Evolutionary conservation across 2,329 filamentous ascomycete genomes (phyloP).

Genomic region (Cercospora brassicicola): DNA sequence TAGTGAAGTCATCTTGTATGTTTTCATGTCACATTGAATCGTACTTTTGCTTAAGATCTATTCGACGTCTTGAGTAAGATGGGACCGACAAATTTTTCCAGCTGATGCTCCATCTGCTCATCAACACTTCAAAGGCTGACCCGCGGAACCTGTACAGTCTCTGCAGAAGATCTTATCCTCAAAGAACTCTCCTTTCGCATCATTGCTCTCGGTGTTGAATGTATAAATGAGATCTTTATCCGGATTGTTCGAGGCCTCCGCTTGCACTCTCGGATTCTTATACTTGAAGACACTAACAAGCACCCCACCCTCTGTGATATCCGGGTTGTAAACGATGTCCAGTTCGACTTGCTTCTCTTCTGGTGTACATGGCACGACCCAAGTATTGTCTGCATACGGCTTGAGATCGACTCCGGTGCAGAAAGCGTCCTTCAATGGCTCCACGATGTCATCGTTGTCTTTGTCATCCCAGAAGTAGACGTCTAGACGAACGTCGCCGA

Average conservation of each 20-base stretch:
- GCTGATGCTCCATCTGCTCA: not conserved
- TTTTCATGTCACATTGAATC: not conserved
- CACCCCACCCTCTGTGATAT: constrained; percentile 16
- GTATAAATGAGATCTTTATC: constrained; percentile 18
- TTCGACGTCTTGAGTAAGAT: not conserved
- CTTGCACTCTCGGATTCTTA: constrained; percentile 12
- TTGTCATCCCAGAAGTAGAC: constrained; percentile 20
- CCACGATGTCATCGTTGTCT: constrained; percentile 20
- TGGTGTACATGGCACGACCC: constrained; percentile 17
- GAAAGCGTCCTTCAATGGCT: constrained; percentile 19
- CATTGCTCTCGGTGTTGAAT: constrained; percentile 12
- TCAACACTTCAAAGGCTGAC: constrained; percentile 18
- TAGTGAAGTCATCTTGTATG: not conserved
- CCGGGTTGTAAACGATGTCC: constrained; percentile 15
- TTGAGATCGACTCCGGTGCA: constrained; percentile 18
- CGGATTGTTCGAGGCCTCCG: constrained; percentile 11
- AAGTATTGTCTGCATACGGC: constrained; percentile 17
- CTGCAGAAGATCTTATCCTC: constrained; percentile 18
- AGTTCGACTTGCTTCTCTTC: constrained; percentile 16
- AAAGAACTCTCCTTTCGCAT: constrained; percentile 15
- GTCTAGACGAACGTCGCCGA: constrained; percentile 16
- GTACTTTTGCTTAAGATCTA: not conserved
- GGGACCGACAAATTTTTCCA: not conserved
- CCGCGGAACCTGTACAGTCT: constrained; percentile 9
- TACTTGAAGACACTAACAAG: constrained; percentile 20